Base-by-base conservation (phyloP, 805 yeast genomes). In the Zygotorulaspora florentina region DNA sequence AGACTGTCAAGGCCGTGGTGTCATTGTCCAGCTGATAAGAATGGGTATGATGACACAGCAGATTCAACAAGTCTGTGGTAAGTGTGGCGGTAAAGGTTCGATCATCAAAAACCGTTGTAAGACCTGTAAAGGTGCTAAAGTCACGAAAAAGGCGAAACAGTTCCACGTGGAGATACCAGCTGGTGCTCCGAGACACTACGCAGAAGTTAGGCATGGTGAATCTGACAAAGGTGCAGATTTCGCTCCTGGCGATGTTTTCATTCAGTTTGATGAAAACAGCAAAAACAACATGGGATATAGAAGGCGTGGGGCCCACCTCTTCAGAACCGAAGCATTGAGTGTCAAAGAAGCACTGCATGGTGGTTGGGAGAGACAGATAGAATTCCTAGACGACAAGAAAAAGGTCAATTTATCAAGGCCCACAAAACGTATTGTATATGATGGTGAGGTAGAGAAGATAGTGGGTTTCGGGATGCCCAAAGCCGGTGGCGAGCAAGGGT, bases 1-100 rank as follows among this genome's bases (percentile, higher is more conserved):
- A 0, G 69, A 68, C 41, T 93, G 99, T 71, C 64, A 72, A 10
- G 99, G 99, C 4, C 67, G 69, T 20, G 99, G 99, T 23, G 72
- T 83, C 17, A 66, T 77, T 31, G 62, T 81, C 7, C 76, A 83
- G 45, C 74, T 79, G 40, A 73, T 84, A 48, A 95, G 90, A 62
- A 67, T 91, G 53, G 97, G 87, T 0, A 95, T 95, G 7, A 87
- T 93, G 88, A 70, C 87, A 50, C 98, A 93, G 66, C 85, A 83
- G 50, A 74, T 90, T 55, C 91, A 87, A 62, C 76, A 81, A 36
- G 73, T 75, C 3, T 93, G 99, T 74, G 88, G 85, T 43, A 68
- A 70, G 42, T 93, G 99, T 73, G 68, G 70, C 9, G 98, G 98
- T 29, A 69, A 73, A 36, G 99, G 99, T 10, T 70, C 78, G 45